A percentile compares a stretch with the other conserved stretches of the same genome.
phyloP scores from a whole-genome alignment of 2,329 filamentous ascomycete genomes.

The Catunica adiposa region DNA sequence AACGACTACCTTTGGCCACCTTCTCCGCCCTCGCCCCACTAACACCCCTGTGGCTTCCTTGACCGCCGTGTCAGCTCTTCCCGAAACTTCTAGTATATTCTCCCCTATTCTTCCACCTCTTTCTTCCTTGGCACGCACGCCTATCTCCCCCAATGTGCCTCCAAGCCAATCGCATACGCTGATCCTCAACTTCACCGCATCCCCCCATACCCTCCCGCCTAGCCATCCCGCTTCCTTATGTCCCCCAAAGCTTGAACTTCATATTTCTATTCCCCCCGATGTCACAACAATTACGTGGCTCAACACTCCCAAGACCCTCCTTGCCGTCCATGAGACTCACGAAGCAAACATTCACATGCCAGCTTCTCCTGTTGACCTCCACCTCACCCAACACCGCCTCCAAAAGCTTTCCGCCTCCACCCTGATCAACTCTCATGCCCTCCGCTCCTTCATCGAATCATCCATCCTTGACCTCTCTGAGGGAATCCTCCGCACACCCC shows the following conservation, averaged over 20 bases:
- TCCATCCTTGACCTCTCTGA: slow-evolving; percentile 30
- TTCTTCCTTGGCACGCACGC: slow-evolving; percentile 25
- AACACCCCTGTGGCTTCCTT: neutral
- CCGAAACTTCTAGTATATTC: slow-evolving; percentile 21
- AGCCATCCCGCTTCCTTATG: slow-evolving; percentile 11
- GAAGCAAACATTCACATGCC: slow-evolving; percentile 27
- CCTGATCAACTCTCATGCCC: slow-evolving; percentile 1
- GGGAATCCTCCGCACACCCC: slow-evolving; percentile 27
- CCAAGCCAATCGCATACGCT: slow-evolving; percentile 4
- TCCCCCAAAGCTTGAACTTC: slow-evolving; percentile 15
- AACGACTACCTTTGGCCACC: slow-evolving; percentile 33
- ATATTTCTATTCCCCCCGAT: slow-evolving; percentile 12
- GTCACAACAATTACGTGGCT: slow-evolving; percentile 15
- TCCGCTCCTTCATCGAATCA: slow-evolving; percentile 28
- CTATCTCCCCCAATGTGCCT: slow-evolving; percentile 20
- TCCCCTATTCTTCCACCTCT: slow-evolving; percentile 32
- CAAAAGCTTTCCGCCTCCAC: slow-evolving; percentile 5
- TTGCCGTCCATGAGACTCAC: slow-evolving; percentile 24
- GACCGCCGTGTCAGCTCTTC: neutral
- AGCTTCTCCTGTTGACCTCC: slow-evolving; percentile 25
- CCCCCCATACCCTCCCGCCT: slow-evolving; percentile 14
- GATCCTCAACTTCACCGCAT: slow-evolving; percentile 9
- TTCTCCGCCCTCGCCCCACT: slow-evolving; percentile 25
- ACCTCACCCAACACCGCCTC: slow-evolving; percentile 23
- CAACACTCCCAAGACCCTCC: slow-evolving; percentile 21